A percentile compares a stretch with the other conserved stretches of the same genome.
These are phyloP conservation scores for Selaginella tamariscina DNA, from an alignment of 75 land plant species.

Conservation along the genomic window DNA sequence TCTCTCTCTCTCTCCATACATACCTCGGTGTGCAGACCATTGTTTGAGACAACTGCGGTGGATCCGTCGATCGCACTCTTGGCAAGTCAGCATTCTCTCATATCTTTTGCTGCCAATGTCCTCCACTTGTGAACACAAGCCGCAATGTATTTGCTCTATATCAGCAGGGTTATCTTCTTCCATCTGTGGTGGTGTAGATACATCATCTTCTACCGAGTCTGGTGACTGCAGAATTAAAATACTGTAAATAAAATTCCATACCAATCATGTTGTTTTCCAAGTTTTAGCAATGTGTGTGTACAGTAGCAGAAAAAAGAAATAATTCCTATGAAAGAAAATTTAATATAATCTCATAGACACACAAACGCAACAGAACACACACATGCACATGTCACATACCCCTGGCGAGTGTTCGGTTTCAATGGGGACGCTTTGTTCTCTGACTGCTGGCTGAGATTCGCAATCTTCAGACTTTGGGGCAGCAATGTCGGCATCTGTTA, in stretches of 20 bases:
- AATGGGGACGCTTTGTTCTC: too few relatives aligned
- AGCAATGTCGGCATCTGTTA: too few relatives aligned
- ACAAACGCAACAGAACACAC: too few relatives aligned
- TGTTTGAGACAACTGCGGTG: constrained; percentile 79
- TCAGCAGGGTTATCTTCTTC: background rate
- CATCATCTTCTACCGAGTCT: background rate
- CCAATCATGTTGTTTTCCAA: too few relatives aligned
- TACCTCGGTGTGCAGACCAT: constrained; percentile 81
- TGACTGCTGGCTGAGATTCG: too few relatives aligned
- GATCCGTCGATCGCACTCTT: constrained; percentile 61
- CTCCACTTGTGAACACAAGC: constrained; percentile 67
- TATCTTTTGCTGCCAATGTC: constrained; percentile 61
- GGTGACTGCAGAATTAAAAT: background rate
- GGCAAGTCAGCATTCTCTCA: constrained; percentile 74
- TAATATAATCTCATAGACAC: too few relatives aligned
- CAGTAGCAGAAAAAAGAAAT: too few relatives aligned
- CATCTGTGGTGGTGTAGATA: background rate
- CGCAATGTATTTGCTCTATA: constrained; percentile 49
- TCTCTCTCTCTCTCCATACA: background rate
- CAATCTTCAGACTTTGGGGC: too few relatives aligned
- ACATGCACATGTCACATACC: too few relatives aligned
- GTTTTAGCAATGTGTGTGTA: too few relatives aligned
- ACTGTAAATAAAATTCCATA: background rate
- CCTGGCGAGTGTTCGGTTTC: too few relatives aligned
- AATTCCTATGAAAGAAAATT: too few relatives aligned